Percentiles rank a stretch among this genome's conserved stretches.
Evolutionary conservation across 371 early-diverging fungal genomes (phyloP).

Genomic region (Mucor sp.): DNA sequence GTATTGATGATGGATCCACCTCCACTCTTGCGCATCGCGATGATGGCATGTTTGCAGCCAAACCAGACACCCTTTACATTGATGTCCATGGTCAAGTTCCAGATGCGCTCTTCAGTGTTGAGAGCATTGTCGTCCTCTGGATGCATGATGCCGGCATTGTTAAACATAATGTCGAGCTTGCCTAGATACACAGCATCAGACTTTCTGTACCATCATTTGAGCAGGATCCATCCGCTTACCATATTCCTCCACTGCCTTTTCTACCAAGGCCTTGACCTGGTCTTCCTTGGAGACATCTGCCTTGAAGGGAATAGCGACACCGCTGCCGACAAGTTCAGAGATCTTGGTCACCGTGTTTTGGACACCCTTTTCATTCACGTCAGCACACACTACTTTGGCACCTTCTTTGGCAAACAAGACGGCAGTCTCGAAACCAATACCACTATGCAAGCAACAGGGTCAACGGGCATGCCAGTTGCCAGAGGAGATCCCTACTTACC

Average conservation of each 20-base stretch:
- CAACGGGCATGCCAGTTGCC: neutral
- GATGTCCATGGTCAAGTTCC: constrained; percentile 80
- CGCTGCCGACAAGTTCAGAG: constrained; percentile 30
- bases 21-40: constrained; percentile 73
- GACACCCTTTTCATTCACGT: constrained; percentile 69
- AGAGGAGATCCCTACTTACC: constrained; percentile 42
- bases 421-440: constrained; percentile 80
- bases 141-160: constrained; percentile 93
- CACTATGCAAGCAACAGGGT: constrained; percentile 45
- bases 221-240: constrained; percentile 42
- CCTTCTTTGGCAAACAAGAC: constrained; percentile 83
- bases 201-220: neutral
- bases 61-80: constrained; percentile 94
- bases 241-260: constrained; percentile 65
- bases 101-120: constrained; percentile 77
- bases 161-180: constrained; percentile 82
- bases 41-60: constrained; percentile 84
- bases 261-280: constrained; percentile 72
- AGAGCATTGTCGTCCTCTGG: constrained; percentile 82
- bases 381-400: constrained; percentile 79
- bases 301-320: constrained; percentile 49
- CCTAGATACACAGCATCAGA: constrained; percentile 38
- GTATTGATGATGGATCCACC: constrained; percentile 89
- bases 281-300: constrained; percentile 78
- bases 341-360: constrained; percentile 56